Conservation (phyloP, 1,284 basidiomycete genomes). For the Cutaneotrichosporon sp. region DNA sequence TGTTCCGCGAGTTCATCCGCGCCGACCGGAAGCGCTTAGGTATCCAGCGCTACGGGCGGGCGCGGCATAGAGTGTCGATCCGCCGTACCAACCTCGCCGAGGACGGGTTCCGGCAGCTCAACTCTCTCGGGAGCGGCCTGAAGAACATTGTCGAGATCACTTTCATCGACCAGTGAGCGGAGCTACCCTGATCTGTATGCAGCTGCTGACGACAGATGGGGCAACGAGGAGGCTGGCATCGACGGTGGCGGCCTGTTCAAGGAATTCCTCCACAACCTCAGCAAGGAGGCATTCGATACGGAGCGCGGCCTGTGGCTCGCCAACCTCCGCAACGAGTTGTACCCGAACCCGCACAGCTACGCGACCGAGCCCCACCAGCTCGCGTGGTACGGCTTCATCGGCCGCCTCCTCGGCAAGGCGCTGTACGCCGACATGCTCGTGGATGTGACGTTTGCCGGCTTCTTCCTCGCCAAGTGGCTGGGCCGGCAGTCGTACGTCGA, state of each 20-base stretch:
- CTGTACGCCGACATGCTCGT: constrained; percentile 95
- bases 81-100: constrained; percentile 74
- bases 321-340: constrained; percentile 87
- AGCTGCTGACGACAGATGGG: constrained; percentile 24
- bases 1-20: constrained; percentile 80
- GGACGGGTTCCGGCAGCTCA: constrained; percentile 77
- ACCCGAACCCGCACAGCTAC: constrained; percentile 89
- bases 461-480: constrained; percentile 80
- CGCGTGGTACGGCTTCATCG: constrained; percentile 87
- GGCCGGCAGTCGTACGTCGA: constrained; percentile 85
- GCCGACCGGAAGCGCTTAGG: constrained; percentile 46
- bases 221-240: constrained; percentile 45
- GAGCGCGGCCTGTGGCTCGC: constrained; percentile 91
- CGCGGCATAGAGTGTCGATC: constrained; percentile 59
- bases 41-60: constrained; percentile 31
- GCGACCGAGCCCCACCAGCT: constrained; percentile 80
- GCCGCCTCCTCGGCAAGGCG: constrained; percentile 90
- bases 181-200: not conserved
- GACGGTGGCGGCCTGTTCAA: constrained; percentile 98
- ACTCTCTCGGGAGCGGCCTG: constrained; percentile 66
- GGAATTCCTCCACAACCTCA: constrained; percentile 92
- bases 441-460: constrained; percentile 93
- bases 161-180: constrained; percentile 77
- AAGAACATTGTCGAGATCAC: constrained; percentile 80
- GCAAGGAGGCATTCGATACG: constrained; percentile 92